phyloP scores from a whole-genome alignment of 257 asterid species.

The Capsicum chinense region DNA sequence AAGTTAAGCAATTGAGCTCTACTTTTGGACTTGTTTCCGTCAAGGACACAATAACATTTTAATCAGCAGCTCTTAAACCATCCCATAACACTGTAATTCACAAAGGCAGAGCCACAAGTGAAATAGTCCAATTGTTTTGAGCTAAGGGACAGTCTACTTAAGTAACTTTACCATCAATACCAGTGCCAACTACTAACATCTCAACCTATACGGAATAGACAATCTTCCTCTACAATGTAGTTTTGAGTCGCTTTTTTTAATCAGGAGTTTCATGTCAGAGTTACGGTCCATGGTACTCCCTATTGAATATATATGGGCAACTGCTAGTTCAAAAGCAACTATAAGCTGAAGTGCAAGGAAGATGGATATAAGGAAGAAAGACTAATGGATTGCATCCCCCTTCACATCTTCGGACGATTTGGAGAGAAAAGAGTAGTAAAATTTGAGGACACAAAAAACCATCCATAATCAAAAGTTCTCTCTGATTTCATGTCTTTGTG shows the following conservation, averaged over 20 bases:
- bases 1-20: not conserved
- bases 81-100: not conserved
- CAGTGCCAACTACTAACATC: not conserved
- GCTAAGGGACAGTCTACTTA: slow-evolving; percentile 36
- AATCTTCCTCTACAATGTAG: not conserved
- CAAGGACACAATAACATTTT: not conserved
- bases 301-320: not conserved
- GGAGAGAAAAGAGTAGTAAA: slow-evolving; percentile 10
- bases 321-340: not conserved
- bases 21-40: not conserved
- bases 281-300: not conserved
- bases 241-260: not conserved
- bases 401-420: slow-evolving; percentile 1
- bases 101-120: not conserved
- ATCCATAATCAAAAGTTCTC: not conserved
- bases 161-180: slow-evolving; percentile 32
- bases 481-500: not conserved
- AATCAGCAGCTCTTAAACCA: not conserved
- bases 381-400: not conserved
- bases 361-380: not conserved
- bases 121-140: not conserved
- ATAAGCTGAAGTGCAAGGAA: not conserved
- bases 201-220: not conserved
- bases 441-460: not conserved
- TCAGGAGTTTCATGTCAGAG: not conserved